Evolutionary conservation across 208 protist genomes (phyloP).

Genomic region (Lotmaria passim): DNA sequence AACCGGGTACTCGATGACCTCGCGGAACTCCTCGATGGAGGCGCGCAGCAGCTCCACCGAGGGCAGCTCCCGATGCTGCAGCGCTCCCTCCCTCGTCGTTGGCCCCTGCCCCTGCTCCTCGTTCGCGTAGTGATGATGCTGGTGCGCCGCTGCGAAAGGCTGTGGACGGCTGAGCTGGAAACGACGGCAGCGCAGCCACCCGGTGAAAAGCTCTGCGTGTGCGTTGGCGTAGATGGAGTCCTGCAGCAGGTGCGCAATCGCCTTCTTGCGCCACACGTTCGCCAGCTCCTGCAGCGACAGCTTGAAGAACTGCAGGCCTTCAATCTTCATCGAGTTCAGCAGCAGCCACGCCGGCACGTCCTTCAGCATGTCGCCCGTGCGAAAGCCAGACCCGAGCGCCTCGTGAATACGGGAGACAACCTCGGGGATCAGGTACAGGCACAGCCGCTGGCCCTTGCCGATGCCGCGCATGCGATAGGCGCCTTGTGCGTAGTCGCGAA

Average conservation of each 20-base stretch:
- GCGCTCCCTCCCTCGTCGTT: not conserved
- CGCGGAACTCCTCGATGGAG: slow-evolving; percentile 81
- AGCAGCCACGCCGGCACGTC: slow-evolving; percentile 92
- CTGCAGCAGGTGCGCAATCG: slow-evolving; percentile 65
- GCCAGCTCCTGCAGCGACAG: slow-evolving; percentile 89
- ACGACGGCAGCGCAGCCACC: slow-evolving; percentile 50
- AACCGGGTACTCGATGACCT: slow-evolving; percentile 70
- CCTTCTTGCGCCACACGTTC: slow-evolving; percentile 92
- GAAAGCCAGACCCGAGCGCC: slow-evolving; percentile 44
- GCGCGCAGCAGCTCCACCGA: slow-evolving; percentile 37
- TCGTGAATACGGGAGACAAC: slow-evolving; percentile 76
- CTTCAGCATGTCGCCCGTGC: slow-evolving; percentile 61
- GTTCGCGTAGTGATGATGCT: not conserved
- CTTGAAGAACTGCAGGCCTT: slow-evolving; percentile 89
- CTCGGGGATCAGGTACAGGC: slow-evolving; percentile 94
- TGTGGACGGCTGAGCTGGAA: slow-evolving; percentile 46
- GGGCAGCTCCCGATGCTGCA: slow-evolving; percentile 19
- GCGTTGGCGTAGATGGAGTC: slow-evolving; percentile 58
- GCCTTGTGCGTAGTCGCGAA: slow-evolving; percentile 95
- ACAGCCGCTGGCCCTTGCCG: slow-evolving; percentile 91
- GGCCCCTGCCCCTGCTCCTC: slow-evolving; percentile 9
- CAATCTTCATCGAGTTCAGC: slow-evolving; percentile 88
- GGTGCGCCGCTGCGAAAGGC: not conserved
- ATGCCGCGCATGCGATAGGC: slow-evolving; percentile 95
- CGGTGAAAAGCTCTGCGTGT: slow-evolving; percentile 51